Evolutionary conservation across 2,329 filamentous ascomycete genomes (phyloP).

Genomic region (Periconia sp.): DNA sequence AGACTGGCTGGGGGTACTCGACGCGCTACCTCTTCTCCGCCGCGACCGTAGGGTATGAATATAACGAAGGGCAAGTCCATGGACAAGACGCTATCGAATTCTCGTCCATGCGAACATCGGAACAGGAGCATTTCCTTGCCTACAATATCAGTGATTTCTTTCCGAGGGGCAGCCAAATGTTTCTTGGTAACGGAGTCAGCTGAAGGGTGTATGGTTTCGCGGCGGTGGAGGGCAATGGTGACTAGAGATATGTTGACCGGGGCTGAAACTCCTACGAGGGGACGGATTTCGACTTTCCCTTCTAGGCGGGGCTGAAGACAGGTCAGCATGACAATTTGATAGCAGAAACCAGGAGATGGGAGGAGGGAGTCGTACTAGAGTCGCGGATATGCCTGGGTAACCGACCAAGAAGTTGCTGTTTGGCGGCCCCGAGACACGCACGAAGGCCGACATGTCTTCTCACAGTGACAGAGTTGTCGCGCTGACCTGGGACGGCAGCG

Average conservation of each 20-base stretch:
- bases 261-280: constrained; percentile 79
- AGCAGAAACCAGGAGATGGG: too few species aligned
- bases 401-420: constrained; percentile 97
- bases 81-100: constrained; percentile 83
- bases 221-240: constrained; percentile 87
- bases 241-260: constrained; percentile 91
- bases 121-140: constrained; percentile 95
- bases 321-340: constrained; percentile 20
- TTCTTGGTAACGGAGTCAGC: constrained; percentile 94
- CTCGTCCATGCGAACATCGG: constrained; percentile 78
- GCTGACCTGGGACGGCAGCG: constrained; percentile 35
- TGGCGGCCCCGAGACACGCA: constrained; percentile 94
- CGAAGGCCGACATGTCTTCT: constrained; percentile 66
- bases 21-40: constrained; percentile 84
- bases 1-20: constrained; percentile 90
- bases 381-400: constrained; percentile 97
- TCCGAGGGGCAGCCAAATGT: constrained; percentile 83
- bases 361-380: constrained; percentile 68
- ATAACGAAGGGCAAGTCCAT: constrained; percentile 98
- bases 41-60: constrained; percentile 92
- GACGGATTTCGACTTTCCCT: constrained; percentile 95
- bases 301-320: constrained; percentile 81
- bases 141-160: constrained; percentile 89
- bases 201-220: constrained; percentile 94
- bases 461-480: constrained; percentile 27